Evolutionary conservation across 208 protist genomes (phyloP).

Genomic region (Trypanosoma theileri): DNA sequence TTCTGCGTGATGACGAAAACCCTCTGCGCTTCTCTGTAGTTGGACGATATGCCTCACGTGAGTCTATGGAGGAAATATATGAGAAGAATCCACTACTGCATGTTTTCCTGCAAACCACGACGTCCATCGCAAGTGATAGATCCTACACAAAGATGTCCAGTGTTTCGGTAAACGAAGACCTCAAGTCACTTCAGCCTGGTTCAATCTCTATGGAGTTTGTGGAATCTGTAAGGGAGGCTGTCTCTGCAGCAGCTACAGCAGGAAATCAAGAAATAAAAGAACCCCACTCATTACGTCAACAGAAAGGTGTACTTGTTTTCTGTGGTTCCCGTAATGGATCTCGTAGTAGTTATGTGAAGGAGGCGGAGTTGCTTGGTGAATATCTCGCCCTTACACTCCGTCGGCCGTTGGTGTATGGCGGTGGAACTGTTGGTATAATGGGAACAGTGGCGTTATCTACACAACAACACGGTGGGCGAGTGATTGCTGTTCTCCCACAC

Average conservation of each 20-base stretch:
- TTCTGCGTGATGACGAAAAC: conserved; percentile 35
- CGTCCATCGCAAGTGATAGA: neutral
- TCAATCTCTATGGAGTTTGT: no score
- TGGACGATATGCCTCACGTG: conserved; percentile 52
- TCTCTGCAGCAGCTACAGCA: neutral
- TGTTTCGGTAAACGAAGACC: neutral
- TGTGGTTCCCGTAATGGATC: conserved; percentile 50
- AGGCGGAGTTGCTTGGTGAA: conserved; percentile 46
- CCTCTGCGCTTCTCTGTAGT: conserved; percentile 44
- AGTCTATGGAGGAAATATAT: conserved; percentile 49
- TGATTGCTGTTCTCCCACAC: conserved; percentile 66
- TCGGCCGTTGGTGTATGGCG: conserved; percentile 74
- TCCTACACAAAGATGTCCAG: neutral
- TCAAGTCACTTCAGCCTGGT: neutral
- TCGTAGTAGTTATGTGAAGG: conserved; percentile 40
- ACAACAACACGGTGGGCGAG: conserved; percentile 32
- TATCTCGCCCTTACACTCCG: conserved; percentile 36
- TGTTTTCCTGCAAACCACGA: no score
- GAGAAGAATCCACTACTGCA: conserved; percentile 30
- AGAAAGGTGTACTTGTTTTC: conserved; percentile 78
- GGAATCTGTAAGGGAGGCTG: no score
- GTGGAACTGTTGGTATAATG: conserved; percentile 80
- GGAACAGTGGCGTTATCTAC: conserved; percentile 51
- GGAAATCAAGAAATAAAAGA: neutral
- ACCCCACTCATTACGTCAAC: conserved; percentile 1